Percentiles rank a stretch among this genome's conserved stretches.
Evolutionary conservation across 1,284 basidiomycete genomes (phyloP).

Genomic region (Microbotryum intermedium): DNA sequence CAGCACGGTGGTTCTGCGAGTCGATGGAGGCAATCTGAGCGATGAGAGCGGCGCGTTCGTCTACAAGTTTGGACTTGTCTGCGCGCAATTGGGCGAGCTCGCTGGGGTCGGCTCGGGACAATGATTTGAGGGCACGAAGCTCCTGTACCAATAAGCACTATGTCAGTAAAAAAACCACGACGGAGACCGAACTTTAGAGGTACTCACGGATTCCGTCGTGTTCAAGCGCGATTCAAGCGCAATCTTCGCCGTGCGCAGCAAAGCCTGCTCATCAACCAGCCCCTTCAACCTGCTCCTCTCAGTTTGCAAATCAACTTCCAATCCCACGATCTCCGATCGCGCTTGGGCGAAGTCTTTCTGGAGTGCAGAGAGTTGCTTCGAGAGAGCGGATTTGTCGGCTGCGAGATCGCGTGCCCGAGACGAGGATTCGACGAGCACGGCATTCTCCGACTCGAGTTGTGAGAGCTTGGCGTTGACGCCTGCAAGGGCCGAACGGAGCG

Average conservation of each 20-base stretch:
- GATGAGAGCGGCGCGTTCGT: constrained; percentile 15
- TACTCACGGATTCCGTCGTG: constrained; percentile 11
- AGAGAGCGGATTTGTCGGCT: constrained; percentile 11
- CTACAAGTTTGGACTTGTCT: constrained; percentile 8
- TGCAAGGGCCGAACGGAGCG: constrained; percentile 15
- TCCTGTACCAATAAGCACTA: constrained; percentile 6
- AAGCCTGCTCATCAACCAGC: constrained; percentile 54
- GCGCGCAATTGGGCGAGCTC: constrained; percentile 5
- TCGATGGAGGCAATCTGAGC: constrained; percentile 13
- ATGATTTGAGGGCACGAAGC: constrained; percentile 11
- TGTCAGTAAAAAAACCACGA: neutral
- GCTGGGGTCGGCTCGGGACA: neutral
- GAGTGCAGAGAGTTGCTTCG: constrained; percentile 40
- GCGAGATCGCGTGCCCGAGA: constrained; percentile 3
- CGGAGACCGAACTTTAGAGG: neutral
- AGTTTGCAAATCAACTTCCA: constrained; percentile 57
- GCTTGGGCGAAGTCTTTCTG: constrained; percentile 62
- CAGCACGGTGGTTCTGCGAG: constrained; percentile 4
- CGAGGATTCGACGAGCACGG: constrained; percentile 5
- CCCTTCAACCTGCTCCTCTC: constrained; percentile 57
- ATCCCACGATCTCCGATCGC: constrained; percentile 53
- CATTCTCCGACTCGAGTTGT: constrained; percentile 10
- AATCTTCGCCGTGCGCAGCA: neutral
- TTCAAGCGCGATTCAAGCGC: constrained; percentile 11
- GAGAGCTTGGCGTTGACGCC: constrained; percentile 9